These are phyloP conservation scores for Phytopythium kandeliae DNA, from an alignment of 352 stramenopile species.

Conservation along the genomic window DNA sequence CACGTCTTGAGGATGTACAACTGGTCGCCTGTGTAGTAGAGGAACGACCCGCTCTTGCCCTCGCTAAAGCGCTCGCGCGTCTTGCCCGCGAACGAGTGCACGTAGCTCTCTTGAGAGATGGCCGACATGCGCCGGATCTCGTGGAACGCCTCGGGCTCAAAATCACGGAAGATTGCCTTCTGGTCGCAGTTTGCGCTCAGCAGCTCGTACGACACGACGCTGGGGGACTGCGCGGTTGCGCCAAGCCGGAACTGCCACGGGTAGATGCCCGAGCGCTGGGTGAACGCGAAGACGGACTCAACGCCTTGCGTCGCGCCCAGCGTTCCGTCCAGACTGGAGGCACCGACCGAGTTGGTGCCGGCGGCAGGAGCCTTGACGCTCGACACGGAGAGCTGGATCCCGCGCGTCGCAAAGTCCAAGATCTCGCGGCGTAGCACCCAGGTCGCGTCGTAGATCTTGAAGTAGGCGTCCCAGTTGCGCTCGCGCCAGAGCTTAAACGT, in stretches of 20 bases:
- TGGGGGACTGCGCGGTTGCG: conserved; percentile 34
- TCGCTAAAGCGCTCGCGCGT: conserved; percentile 86
- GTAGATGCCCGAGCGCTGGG: conserved; percentile 56
- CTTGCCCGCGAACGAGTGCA: conserved; percentile 69
- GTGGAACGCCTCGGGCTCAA: conserved; percentile 74
- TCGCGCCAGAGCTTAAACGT: conserved; percentile 74
- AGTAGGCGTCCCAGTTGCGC: conserved; percentile 81
- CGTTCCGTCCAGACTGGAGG: neutral
- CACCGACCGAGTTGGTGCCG: conserved; percentile 12
- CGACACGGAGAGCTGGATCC: conserved; percentile 54
- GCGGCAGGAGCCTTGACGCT: conserved; percentile 28
- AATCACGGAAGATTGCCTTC: conserved; percentile 79
- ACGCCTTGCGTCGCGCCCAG: conserved; percentile 11
- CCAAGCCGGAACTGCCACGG: conserved; percentile 55
- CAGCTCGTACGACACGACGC: conserved; percentile 68
- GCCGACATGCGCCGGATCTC: conserved; percentile 76
- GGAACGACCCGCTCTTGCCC: conserved; percentile 86
- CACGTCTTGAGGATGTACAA: conserved; percentile 89
- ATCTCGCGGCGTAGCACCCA: conserved; percentile 82
- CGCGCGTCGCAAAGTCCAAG: conserved; percentile 78
- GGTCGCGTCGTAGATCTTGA: conserved; percentile 80
- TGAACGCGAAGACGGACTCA: conserved; percentile 64
- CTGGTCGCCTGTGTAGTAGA: conserved; percentile 88
- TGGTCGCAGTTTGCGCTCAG: conserved; percentile 51
- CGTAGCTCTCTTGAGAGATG: conserved; percentile 70